These are phyloP conservation scores for Phycomyces blakesleeanus DNA, from an alignment of 192 early-diverging fungal species.

Conservation along the genomic window DNA sequence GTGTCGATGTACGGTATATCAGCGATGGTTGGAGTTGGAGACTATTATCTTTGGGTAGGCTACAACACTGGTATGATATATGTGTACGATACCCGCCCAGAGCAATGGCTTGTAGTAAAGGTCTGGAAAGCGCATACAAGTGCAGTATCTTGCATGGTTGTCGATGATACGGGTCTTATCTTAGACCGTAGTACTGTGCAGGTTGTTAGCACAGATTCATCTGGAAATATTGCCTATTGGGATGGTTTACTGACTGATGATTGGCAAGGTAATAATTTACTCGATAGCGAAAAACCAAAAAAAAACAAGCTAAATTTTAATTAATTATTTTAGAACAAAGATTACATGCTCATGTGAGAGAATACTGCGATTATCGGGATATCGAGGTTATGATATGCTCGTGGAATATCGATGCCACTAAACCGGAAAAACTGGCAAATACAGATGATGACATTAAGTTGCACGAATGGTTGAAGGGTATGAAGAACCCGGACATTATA, in stretches of 20 bases:
- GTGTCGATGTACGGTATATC: constrained; percentile 66
- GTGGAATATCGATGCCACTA: constrained; percentile 92
- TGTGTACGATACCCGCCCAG: constrained; percentile 60
- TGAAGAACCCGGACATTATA: constrained; percentile 69
- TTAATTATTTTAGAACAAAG: constrained; percentile 41
- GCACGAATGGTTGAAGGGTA: constrained; percentile 42
- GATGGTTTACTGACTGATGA: constrained; percentile 70
- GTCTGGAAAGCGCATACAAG: constrained; percentile 64
- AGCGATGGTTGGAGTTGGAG: constrained; percentile 56
- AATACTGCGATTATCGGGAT: constrained; percentile 62
- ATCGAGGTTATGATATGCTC: constrained; percentile 77
- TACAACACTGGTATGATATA: constrained; percentile 74
- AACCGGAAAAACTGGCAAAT: constrained; percentile 73
- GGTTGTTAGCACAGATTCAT: constrained; percentile 57
- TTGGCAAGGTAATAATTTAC: constrained; percentile 51
- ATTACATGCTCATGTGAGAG: constrained; percentile 55
- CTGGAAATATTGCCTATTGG: constrained; percentile 69
- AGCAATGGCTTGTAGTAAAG: constrained; percentile 55
- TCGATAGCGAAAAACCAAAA: background rate
- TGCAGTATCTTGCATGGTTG: constrained; percentile 44
- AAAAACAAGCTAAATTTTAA: background rate
- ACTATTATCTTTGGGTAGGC: constrained; percentile 71
- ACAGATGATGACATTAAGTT: constrained; percentile 47
- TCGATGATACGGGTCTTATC: constrained; percentile 57
- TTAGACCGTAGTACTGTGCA: constrained; percentile 40